Base-by-base conservation (phyloP, 306 rosid species). In the Cicer chorassanicum region DNA sequence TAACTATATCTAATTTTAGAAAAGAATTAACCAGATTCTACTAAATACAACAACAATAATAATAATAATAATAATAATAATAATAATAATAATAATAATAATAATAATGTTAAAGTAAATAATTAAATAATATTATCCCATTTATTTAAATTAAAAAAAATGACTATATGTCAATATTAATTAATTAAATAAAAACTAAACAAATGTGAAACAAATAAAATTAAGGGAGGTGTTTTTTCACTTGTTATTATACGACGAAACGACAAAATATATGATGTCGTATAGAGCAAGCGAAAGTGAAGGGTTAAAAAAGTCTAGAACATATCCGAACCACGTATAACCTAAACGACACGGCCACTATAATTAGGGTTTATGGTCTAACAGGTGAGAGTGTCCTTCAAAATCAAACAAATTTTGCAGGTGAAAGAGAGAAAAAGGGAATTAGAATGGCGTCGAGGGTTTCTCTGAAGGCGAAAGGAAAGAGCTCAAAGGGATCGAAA, bases 381-480 rank as follows among this genome's bases (percentile, higher is more conserved):
- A 16, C 18, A 29, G 36, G 36, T 29, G 36, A 29, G 34, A 29
- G 36, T 29, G 36, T 21, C 41, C 5, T 13, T 2, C 6, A 4
- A 7, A 6, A 59, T 59, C 65, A 34, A 60, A 60, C 10, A 18
- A 60, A 10, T 8, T 43, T 56, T 2, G 51, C 44, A 46, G 38
- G 65, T 2, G 59, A 70, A 44, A 18, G 49, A 70, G 14, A 18
- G n/a, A 38, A 15, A 15, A 15, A 14, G 40, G 42, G 9, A 39
- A 15, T 1, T 36, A 48, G 78, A 45, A 91, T 90, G 99, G 93
- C 95, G 56, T 94, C 97, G 18, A 88, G 80, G 90, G 84, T 90
- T 69, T 65, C 95, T 75, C 66, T 87, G 82, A 94, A 87, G 76
- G 86, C 75, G 65, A 92, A 94, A 80, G 99, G 97, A 1, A 92